Conservation (phyloP, 2,329 filamentous ascomycete genomes). For the Nemania sp. region DNA sequence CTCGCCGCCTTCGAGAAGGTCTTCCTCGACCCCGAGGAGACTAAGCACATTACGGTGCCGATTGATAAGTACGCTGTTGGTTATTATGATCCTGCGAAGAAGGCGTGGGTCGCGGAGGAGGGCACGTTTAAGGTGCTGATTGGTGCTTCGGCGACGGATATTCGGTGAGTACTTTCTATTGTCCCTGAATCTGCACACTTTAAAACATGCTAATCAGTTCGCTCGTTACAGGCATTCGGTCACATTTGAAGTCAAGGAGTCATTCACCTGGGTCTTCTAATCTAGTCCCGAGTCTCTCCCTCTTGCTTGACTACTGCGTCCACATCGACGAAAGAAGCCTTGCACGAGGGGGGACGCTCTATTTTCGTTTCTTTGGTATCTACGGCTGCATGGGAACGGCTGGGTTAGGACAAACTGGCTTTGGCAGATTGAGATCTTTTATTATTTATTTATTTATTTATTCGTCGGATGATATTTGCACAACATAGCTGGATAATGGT, state of each 20-base stretch:
- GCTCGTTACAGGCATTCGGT: conserved; percentile 45
- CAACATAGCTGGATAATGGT: neutral
- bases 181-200: neutral
- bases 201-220: conserved; percentile 24
- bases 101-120: conserved; percentile 68
- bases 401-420: conserved; percentile 4
- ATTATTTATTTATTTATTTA: too few relatives aligned
- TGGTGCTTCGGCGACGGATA: conserved; percentile 64
- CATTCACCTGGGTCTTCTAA: conserved; percentile 68
- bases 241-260: conserved; percentile 63
- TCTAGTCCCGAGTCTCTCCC: too few relatives aligned
- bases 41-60: conserved; percentile 50
- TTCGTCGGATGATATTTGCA: neutral
- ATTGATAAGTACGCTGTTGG: conserved; percentile 57
- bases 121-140: conserved; percentile 63
- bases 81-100: conserved; percentile 64
- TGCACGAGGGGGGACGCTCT: conserved; percentile 5
- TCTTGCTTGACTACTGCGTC: neutral
- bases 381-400: conserved; percentile 14
- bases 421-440: conserved; percentile 9
- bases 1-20: conserved; percentile 71
- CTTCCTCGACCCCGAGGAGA: conserved; percentile 58
- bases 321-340: neutral
- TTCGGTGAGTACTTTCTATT: conserved; percentile 53
- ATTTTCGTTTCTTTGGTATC: neutral